Evolutionary conservation across 1,284 basidiomycete genomes (phyloP).

Genomic region (Austropuccinia psidii): DNA sequence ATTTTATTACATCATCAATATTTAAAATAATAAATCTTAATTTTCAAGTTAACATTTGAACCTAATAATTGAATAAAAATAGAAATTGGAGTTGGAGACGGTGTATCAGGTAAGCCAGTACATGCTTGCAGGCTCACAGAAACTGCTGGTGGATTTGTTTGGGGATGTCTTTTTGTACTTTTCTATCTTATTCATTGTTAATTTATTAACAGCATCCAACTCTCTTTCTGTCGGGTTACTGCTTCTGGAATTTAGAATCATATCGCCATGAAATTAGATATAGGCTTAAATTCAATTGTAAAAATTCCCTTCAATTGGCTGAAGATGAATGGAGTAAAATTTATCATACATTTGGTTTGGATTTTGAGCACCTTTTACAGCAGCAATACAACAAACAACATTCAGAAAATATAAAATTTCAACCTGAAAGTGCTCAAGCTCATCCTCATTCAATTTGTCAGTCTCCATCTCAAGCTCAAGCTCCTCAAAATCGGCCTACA

Average conservation of each 20-base stretch:
- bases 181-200: not conserved
- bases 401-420: slow-evolving; percentile 1
- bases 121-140: too few species aligned
- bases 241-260: slow-evolving; percentile 3
- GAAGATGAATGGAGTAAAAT: slow-evolving; percentile 18
- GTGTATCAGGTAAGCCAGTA: too few species aligned
- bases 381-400: slow-evolving; percentile 10
- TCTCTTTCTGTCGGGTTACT: not conserved
- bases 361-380: slow-evolving; percentile 17
- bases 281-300: slow-evolving; percentile 14
- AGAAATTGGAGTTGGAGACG: too few species aligned
- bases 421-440: too few species aligned
- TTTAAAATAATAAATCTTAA: too few species aligned
- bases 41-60: too few species aligned
- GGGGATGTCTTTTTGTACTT: slow-evolving; percentile 8
- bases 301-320: slow-evolving; percentile 16
- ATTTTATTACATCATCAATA: too few species aligned
- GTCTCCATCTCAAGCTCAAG: not conserved
- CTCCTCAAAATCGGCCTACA: not conserved
- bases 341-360: slow-evolving; percentile 29
- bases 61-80: too few species aligned
- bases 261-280: slow-evolving; percentile 2
- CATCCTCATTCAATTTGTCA: not conserved
- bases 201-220: not conserved
- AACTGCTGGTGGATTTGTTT: slow-evolving; percentile 16